A percentile compares a stretch with the other conserved stretches of the same genome.
phyloP scores from a whole-genome alignment of 2,329 filamentous ascomycete genomes.

The Metarhizium humberi region DNA sequence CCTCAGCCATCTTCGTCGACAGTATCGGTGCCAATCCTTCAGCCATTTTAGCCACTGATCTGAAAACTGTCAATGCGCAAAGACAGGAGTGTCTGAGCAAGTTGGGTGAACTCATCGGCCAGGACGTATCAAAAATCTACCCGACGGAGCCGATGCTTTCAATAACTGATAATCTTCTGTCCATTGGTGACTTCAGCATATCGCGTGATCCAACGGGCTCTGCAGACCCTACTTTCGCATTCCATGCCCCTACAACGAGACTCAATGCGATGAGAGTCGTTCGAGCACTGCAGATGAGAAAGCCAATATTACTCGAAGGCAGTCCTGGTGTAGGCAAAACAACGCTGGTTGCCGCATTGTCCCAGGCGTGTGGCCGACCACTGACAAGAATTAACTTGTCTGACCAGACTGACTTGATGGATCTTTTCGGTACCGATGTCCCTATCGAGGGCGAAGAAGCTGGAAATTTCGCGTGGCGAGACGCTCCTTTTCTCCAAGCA shows the following conservation, averaged over 20 bases:
- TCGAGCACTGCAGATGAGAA: constrained; percentile 77
- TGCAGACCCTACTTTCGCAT: constrained; percentile 39
- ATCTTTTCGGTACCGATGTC: constrained; percentile 93
- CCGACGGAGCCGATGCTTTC: constrained; percentile 49
- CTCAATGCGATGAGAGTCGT: constrained; percentile 86
- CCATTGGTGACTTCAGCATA: constrained; percentile 68
- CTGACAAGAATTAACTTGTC: constrained; percentile 94
- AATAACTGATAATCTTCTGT: constrained; percentile 41
- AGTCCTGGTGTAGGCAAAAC: constrained; percentile 99
- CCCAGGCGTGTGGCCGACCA: constrained; percentile 67
- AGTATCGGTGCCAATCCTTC: constrained; percentile 92
- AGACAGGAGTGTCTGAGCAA: constrained; percentile 63
- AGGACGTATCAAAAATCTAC: constrained; percentile 58
- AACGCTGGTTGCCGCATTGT: constrained; percentile 78
- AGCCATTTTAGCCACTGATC: constrained; percentile 66
- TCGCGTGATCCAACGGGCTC: constrained; percentile 34
- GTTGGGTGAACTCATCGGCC: constrained; percentile 55
- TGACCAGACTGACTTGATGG: constrained; percentile 95
- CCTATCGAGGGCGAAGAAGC: constrained; percentile 87
- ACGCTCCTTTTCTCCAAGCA: constrained; percentile 88
- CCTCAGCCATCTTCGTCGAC: constrained; percentile 91
- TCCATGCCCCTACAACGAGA: constrained; percentile 82
- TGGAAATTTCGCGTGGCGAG: constrained; percentile 88
- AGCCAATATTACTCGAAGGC: constrained; percentile 89
- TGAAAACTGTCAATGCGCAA: constrained; percentile 61